Base-by-base conservation (phyloP, 805 yeast genomes). In the Candida germanica region DNA sequence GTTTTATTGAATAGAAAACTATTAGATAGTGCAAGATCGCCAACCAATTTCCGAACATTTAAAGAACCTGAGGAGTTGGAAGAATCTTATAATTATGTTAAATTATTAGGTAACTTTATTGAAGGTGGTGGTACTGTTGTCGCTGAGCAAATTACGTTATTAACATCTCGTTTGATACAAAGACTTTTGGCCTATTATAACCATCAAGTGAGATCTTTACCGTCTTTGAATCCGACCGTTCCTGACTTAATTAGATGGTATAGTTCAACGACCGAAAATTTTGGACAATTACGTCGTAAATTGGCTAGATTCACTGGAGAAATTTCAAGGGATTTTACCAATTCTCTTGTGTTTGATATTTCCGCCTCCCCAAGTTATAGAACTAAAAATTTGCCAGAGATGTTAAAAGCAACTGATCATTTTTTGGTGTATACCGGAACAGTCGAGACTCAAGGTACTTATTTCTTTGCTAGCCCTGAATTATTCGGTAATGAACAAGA, bases 51-150 rank as follows among this genome's bases (percentile, higher is more conserved):
- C 62, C 75, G 88, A 48, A 84, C 95, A 0, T 87, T 86, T 58
- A 87, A 87, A 51, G 97, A 87, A 50, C 89, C 96, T 1, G 98
- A 91, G 47, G 88, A 84, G 52, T 65, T 93, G 32, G 94, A 87
- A 50, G 76, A 71, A 36, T 85, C 85, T 29, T 93, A 95, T 89
- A 71, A 73, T 20, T 80, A 82, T 48, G 66, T 93, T 46, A 84
- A 77, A 48, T 79, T 80, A 48, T 71, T 87, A 23, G 96, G 97
- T 10, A 76, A 73, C 42, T 81, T 74, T 47, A 73, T 93, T 19
- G 88, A 84, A 27, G 84, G 87, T 5, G 91, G 94, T 19, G 87
- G 93, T 26, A 74, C 78, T 5, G 80, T 83, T 11, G 79, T 91
- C 35, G 93, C 96, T 0, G 82, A 81, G 44, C 87, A 83, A 49